Conservation (phyloP, 495 filamentous ascomycete species). For the Aspergillus kassunensis region DNA sequence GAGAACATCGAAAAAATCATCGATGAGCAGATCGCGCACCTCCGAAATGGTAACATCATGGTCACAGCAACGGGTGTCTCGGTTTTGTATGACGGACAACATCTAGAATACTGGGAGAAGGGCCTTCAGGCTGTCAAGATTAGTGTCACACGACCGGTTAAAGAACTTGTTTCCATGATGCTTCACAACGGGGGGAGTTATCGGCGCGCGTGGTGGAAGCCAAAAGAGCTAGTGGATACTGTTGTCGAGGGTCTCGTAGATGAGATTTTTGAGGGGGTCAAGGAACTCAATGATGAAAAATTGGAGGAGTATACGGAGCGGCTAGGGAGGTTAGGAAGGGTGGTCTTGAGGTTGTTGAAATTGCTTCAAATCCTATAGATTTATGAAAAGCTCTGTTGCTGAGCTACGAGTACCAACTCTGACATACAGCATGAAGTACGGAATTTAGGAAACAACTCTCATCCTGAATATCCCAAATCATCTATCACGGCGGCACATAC, state of each 20-base stretch:
- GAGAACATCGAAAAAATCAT: neutral
- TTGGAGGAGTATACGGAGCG: neutral
- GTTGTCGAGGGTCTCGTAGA: neutral
- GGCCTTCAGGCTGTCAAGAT: neutral
- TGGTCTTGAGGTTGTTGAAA: neutral
- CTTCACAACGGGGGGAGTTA: neutral
- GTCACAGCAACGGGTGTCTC: neutral
- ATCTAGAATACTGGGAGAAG: constrained; percentile 1
- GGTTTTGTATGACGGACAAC: neutral
- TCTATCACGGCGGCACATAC: too few relatives aligned
- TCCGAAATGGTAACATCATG: neutral
- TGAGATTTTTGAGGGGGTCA: neutral
- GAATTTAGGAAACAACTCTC: too few relatives aligned
- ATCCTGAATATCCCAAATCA: too few relatives aligned
- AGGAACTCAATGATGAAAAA: neutral
- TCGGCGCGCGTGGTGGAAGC: too few relatives aligned
- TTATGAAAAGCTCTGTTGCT: too few relatives aligned
- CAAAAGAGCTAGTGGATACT: too few relatives aligned
- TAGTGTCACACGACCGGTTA: neutral
- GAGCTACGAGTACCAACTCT: too few relatives aligned
- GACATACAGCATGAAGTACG: too few relatives aligned
- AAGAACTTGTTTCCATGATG: neutral
- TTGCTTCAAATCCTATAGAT: neutral
- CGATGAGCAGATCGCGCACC: neutral
- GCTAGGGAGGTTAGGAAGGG: neutral